Evolutionary conservation across 225 moss, liverwort and hornwort genomes (phyloP).

Genomic region (Marchantia polymorpha): DNA sequence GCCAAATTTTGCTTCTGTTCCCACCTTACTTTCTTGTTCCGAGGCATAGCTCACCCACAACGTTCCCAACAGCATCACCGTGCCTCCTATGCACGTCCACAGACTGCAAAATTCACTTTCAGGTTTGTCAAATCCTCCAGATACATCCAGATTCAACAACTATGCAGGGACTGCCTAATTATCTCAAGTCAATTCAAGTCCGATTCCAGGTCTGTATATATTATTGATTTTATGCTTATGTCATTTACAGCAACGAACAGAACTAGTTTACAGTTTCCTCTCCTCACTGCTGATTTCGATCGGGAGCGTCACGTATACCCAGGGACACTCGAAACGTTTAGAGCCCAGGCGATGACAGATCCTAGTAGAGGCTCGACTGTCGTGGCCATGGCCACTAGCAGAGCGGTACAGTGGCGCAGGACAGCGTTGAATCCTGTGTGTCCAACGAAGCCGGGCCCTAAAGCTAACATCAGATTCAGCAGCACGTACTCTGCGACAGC

Average conservation of each 20-base stretch:
- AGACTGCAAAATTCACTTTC: slow-evolving; percentile 13
- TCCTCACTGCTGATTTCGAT: no score
- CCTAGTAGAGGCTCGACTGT: slow-evolving; percentile 30
- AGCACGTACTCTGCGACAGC: slow-evolving; percentile 27
- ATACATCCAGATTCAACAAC: no score
- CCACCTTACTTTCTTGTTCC: slow-evolving; percentile 10
- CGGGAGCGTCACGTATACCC: slow-evolving; percentile 45
- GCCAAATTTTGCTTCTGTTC: no score
- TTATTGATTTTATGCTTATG: no score
- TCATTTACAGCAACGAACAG: no score
- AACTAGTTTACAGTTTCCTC: no score
- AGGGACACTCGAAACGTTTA: slow-evolving; percentile 27
- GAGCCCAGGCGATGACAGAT: slow-evolving; percentile 31
- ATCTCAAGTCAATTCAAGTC: no score
- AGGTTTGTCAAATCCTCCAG: background rate
- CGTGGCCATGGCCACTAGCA: slow-evolving; percentile 31
- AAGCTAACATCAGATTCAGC: slow-evolving; percentile 17
- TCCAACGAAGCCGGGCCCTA: slow-evolving; percentile 28
- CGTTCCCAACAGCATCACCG: slow-evolving; percentile 25
- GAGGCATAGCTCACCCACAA: slow-evolving; percentile 27
- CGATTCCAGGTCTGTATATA: no score
- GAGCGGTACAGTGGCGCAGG: slow-evolving; percentile 22
- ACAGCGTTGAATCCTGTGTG: slow-evolving; percentile 30
- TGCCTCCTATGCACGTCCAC: slow-evolving; percentile 28
- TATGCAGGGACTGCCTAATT: no score